These are phyloP conservation scores for Coniosporium apollinis DNA, from an alignment of 495 filamentous ascomycete genomes.

Conservation along the genomic window DNA sequence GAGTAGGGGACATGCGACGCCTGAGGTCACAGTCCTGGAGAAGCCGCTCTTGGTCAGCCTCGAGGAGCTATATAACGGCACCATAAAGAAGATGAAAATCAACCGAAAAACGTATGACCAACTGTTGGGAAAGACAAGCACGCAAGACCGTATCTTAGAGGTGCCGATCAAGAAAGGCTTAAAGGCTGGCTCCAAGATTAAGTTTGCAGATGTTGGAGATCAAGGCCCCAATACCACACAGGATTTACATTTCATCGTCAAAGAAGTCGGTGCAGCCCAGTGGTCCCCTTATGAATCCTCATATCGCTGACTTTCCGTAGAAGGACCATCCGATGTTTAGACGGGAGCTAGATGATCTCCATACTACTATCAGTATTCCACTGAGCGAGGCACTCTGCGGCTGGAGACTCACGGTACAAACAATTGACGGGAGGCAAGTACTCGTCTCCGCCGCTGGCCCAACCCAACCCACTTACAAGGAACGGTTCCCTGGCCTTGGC, in stretches of 20 bases:
- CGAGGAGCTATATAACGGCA: slow-evolving; percentile 72
- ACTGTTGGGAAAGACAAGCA: slow-evolving; percentile 57
- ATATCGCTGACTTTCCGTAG: too few relatives aligned
- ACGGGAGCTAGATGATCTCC: slow-evolving; percentile 73
- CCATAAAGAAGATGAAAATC: slow-evolving; percentile 90
- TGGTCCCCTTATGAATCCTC: too few relatives aligned
- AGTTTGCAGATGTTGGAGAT: slow-evolving; percentile 89
- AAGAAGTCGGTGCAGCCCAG: slow-evolving; percentile 57
- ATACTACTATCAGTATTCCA: slow-evolving; percentile 55
- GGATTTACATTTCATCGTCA: slow-evolving; percentile 84
- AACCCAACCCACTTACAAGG: slow-evolving; percentile 63
- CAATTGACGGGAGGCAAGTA: slow-evolving; percentile 79
- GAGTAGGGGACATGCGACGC: slow-evolving; percentile 32
- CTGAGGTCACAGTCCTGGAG: slow-evolving; percentile 86
- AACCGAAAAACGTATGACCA: slow-evolving; percentile 88
- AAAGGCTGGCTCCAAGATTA: slow-evolving; percentile 92
- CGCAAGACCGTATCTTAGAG: slow-evolving; percentile 76
- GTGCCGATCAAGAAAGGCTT: slow-evolving; percentile 89
- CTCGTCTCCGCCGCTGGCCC: slow-evolving; percentile 60
- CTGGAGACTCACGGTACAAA: slow-evolving; percentile 74
- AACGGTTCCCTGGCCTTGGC: slow-evolving; percentile 63
- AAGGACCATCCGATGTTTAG: slow-evolving; percentile 69
- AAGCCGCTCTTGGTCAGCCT: slow-evolving; percentile 62
- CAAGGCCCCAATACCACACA: slow-evolving; percentile 92
- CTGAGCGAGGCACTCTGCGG: slow-evolving; percentile 90